phyloP scores from a whole-genome alignment of 768 basidiomycete species.

The Agaricus blazei region DNA sequence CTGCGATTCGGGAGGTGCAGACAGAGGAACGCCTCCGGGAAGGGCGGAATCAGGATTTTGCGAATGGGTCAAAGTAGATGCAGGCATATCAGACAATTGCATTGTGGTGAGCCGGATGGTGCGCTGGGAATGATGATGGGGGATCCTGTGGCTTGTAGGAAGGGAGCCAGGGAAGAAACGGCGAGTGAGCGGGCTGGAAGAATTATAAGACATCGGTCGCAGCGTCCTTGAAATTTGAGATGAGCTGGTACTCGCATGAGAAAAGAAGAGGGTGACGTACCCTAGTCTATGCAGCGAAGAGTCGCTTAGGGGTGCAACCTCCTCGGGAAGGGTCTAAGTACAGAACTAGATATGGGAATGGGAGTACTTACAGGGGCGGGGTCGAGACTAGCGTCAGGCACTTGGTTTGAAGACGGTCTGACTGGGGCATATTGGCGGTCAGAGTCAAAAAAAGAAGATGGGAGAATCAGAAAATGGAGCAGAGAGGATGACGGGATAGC shows the following conservation, averaged over 20 bases:
- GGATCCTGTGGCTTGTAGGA: slow-evolving; percentile 4
- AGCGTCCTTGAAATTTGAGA: slow-evolving; percentile 38
- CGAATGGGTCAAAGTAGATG: slow-evolving; percentile 5
- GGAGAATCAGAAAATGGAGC: too few relatives aligned
- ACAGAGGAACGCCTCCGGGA: background rate
- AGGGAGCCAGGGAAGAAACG: slow-evolving; percentile 3
- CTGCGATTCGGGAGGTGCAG: slow-evolving; percentile 10
- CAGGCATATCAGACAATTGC: slow-evolving; percentile 53
- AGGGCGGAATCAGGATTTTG: background rate
- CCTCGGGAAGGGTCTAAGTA: too few relatives aligned
- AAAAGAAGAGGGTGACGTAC: slow-evolving; percentile 27
- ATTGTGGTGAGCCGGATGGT: slow-evolving; percentile 65
- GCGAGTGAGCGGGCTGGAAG: slow-evolving; percentile 20
- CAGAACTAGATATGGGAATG: too few relatives aligned
- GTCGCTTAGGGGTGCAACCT: slow-evolving; percentile 14
- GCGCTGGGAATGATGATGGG: slow-evolving; percentile 49
- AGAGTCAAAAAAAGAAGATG: too few relatives aligned
- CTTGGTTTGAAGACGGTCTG: too few relatives aligned
- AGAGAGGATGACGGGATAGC: too few relatives aligned
- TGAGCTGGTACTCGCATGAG: background rate
- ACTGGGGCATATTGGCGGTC: too few relatives aligned
- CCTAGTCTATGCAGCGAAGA: slow-evolving; percentile 48
- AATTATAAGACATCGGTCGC: slow-evolving; percentile 48
- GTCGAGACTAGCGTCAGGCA: too few relatives aligned
- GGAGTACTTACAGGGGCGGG: too few relatives aligned